A percentile compares a stretch with the other conserved stretches of the same genome.
Conservation (phyloP, 345 rosid species). For the Camelina neglecta region DNA sequence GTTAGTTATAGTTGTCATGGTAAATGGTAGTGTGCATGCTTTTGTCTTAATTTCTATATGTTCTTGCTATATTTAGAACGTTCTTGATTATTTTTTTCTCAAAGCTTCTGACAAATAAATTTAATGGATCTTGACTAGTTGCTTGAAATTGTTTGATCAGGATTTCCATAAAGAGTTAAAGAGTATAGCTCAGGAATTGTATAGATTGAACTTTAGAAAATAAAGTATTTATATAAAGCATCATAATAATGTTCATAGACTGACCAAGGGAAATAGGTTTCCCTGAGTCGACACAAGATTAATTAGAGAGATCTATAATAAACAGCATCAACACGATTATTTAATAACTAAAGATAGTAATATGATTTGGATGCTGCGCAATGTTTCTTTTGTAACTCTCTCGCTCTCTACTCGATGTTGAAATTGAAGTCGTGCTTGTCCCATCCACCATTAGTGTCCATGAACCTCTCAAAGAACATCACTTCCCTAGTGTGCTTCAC, state of each 20-base stretch:
- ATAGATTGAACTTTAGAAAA: not conserved
- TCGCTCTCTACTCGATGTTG: conserved; percentile 22
- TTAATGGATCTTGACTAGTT: too few species aligned
- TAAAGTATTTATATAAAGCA: not conserved
- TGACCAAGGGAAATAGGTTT: not conserved
- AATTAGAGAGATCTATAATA: not conserved
- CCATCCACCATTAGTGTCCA: conserved; percentile 61
- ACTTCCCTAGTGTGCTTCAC: conserved; percentile 52
- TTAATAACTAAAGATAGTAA: not conserved
- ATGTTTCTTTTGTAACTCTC: not conserved
- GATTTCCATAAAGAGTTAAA: too few species aligned
- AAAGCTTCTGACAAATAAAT: too few species aligned
- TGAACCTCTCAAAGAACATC: conserved; percentile 58
- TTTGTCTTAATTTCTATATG: too few species aligned
- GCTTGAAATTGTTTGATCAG: too few species aligned
- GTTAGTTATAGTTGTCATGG: too few species aligned
- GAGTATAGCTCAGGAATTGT: too few species aligned
- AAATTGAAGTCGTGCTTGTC: conserved; percentile 54
- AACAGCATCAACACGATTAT: not conserved
- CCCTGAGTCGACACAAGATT: not conserved
- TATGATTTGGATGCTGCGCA: not conserved
- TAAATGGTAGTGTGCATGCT: too few species aligned
- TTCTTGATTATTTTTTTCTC: too few species aligned
- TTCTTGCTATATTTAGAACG: too few species aligned
- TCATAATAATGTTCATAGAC: not conserved